Evolutionary conservation across 306 rosid genomes (phyloP).

Genomic region (Vigna unguiculata): DNA sequence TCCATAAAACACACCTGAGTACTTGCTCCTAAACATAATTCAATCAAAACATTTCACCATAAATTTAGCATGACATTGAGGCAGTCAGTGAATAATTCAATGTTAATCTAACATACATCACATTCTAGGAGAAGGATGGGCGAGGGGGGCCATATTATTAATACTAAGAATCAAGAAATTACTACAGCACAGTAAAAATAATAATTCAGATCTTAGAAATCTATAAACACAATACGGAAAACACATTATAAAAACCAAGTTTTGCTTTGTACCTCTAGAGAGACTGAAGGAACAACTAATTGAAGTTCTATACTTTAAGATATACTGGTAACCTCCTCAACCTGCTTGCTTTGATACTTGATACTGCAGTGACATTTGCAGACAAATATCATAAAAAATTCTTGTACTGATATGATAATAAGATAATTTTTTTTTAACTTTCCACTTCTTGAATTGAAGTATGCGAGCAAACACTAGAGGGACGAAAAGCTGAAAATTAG

Average conservation of each 20-base stretch:
- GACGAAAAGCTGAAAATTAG: slow-evolving; percentile 32
- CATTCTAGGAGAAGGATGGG: background rate
- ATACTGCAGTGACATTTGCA: slow-evolving; percentile 97
- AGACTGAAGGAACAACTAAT: slow-evolving; percentile 80
- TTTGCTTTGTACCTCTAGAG: slow-evolving; percentile 80
- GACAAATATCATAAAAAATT: slow-evolving; percentile 76
- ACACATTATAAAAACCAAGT: slow-evolving; percentile 57
- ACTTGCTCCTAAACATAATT: background rate
- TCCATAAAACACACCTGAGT: background rate
- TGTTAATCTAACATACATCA: background rate
- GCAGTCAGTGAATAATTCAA: background rate
- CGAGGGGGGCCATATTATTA: background rate
- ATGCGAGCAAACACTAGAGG: slow-evolving; percentile 15
- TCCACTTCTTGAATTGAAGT: slow-evolving; percentile 30
- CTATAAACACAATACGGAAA: slow-evolving; percentile 26
- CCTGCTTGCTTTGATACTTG: slow-evolving; percentile 95
- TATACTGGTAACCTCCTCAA: slow-evolving; percentile 86
- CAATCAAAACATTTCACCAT: background rate
- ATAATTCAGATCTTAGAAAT: slow-evolving; percentile 24
- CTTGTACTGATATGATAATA: slow-evolving; percentile 48
- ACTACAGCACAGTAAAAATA: background rate
- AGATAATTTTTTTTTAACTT: slow-evolving; percentile 41
- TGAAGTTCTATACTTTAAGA: slow-evolving; percentile 71
- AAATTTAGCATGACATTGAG: background rate
- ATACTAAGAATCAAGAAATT: background rate